These are phyloP conservation scores for Tetradesmus lagerheimii DNA, from an alignment of 139 green algal genomes.

Conservation along the genomic window DNA sequence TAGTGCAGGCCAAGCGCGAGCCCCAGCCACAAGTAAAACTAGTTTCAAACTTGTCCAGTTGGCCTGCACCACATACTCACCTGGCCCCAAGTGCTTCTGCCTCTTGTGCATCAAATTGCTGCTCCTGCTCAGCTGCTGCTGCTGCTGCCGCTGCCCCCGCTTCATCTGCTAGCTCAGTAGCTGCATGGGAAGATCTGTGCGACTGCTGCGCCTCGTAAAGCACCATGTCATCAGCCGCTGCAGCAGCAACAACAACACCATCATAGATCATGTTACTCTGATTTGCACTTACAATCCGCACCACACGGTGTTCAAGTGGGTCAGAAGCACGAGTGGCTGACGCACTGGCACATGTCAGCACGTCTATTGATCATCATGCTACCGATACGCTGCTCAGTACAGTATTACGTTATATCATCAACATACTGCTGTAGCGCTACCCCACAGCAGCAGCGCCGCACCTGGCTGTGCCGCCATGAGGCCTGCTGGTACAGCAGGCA, in stretches of 20 bases:
- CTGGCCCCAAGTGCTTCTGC: background rate
- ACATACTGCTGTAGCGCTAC: too few relatives aligned
- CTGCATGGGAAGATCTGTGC: background rate
- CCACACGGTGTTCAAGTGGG: too few relatives aligned
- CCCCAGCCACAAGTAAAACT: background rate
- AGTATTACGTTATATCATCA: too few relatives aligned
- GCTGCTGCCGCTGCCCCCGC: background rate
- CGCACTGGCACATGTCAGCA: too few relatives aligned
- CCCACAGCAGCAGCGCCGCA: background rate
- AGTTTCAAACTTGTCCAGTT: too few relatives aligned
- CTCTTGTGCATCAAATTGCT: background rate
- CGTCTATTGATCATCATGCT: too few relatives aligned
- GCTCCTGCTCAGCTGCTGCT: background rate
- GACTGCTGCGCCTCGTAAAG: background rate
- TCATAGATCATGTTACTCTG: too few relatives aligned
- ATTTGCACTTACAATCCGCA: too few relatives aligned
- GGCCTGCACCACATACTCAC: background rate
- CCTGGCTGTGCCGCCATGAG: background rate
- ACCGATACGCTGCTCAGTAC: too few relatives aligned
- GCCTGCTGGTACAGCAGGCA: background rate
- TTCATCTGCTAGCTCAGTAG: background rate
- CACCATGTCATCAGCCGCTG: slow-evolving; percentile 14
- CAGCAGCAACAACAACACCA: background rate
- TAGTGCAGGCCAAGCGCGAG: too few relatives aligned
- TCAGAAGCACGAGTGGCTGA: too few relatives aligned